Conservation (phyloP, 1,139 yeast species). For the Geotrichum europaeum region DNA sequence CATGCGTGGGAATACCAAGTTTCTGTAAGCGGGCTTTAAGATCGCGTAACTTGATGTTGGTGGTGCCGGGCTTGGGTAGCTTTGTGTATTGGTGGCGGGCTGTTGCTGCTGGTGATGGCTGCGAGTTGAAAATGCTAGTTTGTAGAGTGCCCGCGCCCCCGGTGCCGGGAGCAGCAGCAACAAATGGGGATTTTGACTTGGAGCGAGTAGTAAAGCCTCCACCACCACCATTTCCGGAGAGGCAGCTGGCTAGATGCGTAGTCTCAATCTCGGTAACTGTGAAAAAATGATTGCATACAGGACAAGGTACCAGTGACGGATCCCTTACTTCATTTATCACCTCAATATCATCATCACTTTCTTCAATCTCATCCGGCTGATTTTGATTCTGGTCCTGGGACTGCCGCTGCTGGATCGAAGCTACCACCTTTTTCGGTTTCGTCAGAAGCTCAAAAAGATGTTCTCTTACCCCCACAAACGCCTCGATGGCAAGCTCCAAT, state of each 20-base stretch:
- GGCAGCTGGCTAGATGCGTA: constrained; percentile 66
- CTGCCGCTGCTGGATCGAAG: constrained; percentile 9
- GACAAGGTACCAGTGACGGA: constrained; percentile 42
- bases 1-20: constrained; percentile 53
- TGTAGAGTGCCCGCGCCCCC: background rate
- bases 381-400: background rate
- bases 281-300: constrained; percentile 57
- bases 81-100: constrained; percentile 2
- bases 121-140: background rate
- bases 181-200: too few species aligned
- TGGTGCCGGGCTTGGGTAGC: constrained; percentile 40
- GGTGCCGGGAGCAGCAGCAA: constrained; percentile 4
- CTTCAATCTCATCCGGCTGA: constrained; percentile 6
- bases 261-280: constrained; percentile 54
- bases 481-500: constrained; percentile 64
- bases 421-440: background rate
- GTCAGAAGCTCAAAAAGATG: constrained; percentile 16
- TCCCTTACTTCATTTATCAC: background rate
- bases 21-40: constrained; percentile 50
- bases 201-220: background rate
- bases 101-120: background rate
- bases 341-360: constrained; percentile 8
- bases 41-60: constrained; percentile 46
- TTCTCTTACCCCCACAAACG: constrained; percentile 42
- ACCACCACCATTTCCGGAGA: constrained; percentile 25